phyloP scores from a whole-genome alignment of 192 early-diverging fungal species.

The Funneliformis mosseae region DNA sequence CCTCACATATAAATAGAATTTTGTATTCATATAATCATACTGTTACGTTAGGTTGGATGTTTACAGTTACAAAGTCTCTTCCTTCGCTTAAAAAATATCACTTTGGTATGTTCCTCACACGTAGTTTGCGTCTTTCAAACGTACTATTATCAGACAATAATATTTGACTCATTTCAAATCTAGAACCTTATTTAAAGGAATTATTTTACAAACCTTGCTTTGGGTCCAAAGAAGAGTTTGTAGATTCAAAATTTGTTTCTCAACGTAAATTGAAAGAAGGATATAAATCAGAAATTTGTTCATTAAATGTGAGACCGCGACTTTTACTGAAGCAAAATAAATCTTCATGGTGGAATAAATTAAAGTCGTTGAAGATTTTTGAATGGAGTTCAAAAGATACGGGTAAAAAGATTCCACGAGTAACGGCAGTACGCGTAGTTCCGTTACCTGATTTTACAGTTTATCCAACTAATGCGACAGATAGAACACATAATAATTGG shows the following conservation, averaged over 20 bases:
- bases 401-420: not conserved
- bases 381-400: not conserved
- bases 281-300: not conserved
- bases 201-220: conserved; percentile 5
- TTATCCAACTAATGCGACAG: not conserved
- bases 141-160: not conserved
- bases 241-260: not conserved
- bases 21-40: too few relatives aligned
- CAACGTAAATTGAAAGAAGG: not conserved
- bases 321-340: not conserved
- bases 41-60: not conserved
- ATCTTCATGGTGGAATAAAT: not conserved
- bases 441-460: not conserved
- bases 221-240: not conserved
- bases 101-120: not conserved
- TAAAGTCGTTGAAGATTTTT: not conserved
- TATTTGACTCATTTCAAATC: not conserved
- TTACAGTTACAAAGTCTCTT: not conserved
- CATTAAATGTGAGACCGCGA: not conserved
- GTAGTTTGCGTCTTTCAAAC: too few relatives aligned
- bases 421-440: not conserved
- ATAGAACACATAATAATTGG: not conserved
- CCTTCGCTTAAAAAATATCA: not conserved
- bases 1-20: too few relatives aligned
- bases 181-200: not conserved